Percentiles rank a stretch among this genome's conserved stretches.
These are phyloP conservation scores for Cutaneotrichosporon cutaneum DNA, from an alignment of 1,284 basidiomycete species.

Conservation along the genomic window DNA sequence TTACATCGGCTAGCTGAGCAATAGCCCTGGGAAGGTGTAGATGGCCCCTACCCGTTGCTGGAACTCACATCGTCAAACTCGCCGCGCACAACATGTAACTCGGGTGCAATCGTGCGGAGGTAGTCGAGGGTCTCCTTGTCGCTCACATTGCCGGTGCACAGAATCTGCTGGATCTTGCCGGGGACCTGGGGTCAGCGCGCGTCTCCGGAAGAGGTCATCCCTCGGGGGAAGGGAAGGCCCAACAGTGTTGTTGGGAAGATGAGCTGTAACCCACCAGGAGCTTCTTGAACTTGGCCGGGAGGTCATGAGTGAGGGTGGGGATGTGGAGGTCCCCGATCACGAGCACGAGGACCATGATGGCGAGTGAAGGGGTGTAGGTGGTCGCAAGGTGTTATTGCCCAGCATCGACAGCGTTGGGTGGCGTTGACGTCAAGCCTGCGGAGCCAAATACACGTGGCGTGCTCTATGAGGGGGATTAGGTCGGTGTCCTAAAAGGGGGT, in stretches of 20 bases:
- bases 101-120: conserved; percentile 91
- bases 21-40: no score
- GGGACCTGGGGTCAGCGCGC: conserved; percentile 58
- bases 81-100: conserved; percentile 87
- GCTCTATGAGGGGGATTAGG: no score
- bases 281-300: conserved; percentile 96
- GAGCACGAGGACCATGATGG: conserved; percentile 76
- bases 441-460: neutral
- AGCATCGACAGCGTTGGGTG: neutral
- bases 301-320: conserved; percentile 78
- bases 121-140: conserved; percentile 98
- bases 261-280: conserved; percentile 74
- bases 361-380: neutral
- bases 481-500: no score
- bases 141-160: conserved; percentile 96
- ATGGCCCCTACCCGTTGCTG: no score
- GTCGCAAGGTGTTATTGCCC: neutral
- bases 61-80: conserved; percentile 89
- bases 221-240: no score
- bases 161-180: conserved; percentile 96
- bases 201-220: no score
- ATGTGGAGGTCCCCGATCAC: conserved; percentile 94
- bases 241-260: no score
- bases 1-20: neutral
- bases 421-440: conserved; percentile 12